Conservation (phyloP, 495 filamentous ascomycete species). For the Penicillium cinerascens region DNA sequence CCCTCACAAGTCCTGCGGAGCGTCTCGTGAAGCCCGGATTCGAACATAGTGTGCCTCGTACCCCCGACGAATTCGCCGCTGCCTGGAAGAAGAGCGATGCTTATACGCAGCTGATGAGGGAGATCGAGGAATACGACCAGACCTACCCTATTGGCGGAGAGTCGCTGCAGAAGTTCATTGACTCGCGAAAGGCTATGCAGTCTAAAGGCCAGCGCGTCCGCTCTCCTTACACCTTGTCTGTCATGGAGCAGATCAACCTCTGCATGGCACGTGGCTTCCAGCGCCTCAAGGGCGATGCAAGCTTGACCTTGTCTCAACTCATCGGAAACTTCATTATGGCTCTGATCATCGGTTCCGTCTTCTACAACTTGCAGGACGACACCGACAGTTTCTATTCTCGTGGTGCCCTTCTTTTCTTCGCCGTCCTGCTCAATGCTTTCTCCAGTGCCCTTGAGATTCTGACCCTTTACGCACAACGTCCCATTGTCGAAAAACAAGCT, state of each 20-base stretch:
- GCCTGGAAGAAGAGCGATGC: constrained; percentile 57
- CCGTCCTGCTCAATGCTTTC: constrained; percentile 87
- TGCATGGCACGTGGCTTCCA: constrained; percentile 53
- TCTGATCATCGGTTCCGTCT: constrained; percentile 83
- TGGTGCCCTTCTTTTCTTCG: constrained; percentile 88
- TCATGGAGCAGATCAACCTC: constrained; percentile 46
- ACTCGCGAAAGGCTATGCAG: constrained; percentile 44
- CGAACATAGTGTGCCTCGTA: constrained; percentile 63
- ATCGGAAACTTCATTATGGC: constrained; percentile 79
- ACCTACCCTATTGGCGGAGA: constrained; percentile 40
- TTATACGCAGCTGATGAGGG: constrained; percentile 47
- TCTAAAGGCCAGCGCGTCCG: constrained; percentile 36
- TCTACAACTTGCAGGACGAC: constrained; percentile 66
- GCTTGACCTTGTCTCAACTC: constrained; percentile 67
- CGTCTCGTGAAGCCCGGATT: constrained; percentile 62
- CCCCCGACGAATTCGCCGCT: constrained; percentile 67
- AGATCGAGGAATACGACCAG: constrained; percentile 54
- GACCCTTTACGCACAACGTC: constrained; percentile 57
- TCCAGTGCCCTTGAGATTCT: constrained; percentile 74
- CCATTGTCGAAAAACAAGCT: constrained; percentile 66
- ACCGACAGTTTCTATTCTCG: constrained; percentile 77
- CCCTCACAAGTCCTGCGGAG: constrained; percentile 64
- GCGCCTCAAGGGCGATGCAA: constrained; percentile 69
- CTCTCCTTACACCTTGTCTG: constrained; percentile 47
- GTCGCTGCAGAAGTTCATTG: constrained; percentile 36